Percentiles rank a stretch among this genome's conserved stretches.
These are phyloP conservation scores for Bremia lactucae DNA, from an alignment of 352 stramenopile species.

Conservation along the genomic window DNA sequence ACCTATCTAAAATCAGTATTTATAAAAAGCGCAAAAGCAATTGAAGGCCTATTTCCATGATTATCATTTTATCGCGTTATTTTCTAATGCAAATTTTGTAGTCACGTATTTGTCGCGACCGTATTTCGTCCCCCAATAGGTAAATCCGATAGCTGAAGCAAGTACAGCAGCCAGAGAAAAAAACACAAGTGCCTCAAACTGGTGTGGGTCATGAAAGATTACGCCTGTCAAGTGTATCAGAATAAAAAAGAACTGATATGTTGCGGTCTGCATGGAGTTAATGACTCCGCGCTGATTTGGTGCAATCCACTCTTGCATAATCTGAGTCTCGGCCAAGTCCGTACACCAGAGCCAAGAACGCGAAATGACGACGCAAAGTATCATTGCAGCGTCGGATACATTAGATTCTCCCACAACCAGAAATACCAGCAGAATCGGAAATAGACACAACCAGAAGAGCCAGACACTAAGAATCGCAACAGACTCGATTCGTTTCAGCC, in stretches of 20 bases:
- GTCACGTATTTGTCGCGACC: no score
- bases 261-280: constrained; percentile 57
- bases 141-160: constrained; percentile 37
- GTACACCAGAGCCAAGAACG: constrained; percentile 45
- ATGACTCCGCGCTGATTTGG: constrained; percentile 35
- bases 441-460: constrained; percentile 49
- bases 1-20: no score
- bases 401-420: constrained; percentile 29
- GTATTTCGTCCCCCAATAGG: constrained; percentile 39
- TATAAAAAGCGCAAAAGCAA: no score
- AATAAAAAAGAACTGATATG: constrained; percentile 57
- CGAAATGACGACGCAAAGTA: constrained; percentile 37
- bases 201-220: constrained; percentile 34
- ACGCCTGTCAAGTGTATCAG: constrained; percentile 39
- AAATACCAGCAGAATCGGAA: constrained; percentile 30
- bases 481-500: constrained; percentile 25
- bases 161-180: constrained; percentile 39
- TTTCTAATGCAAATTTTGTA: no score
- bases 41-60: no score
- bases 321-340: constrained; percentile 55
- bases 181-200: constrained; percentile 47
- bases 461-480: constrained; percentile 48
- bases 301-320: constrained; percentile 66
- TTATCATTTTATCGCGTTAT: no score
- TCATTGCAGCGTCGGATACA: constrained; percentile 45